A percentile compares a stretch with the other conserved stretches of the same genome.
phyloP scores from a whole-genome alignment of 768 basidiomycete genomes.

The Lactarius pseudohatsudake region DNA sequence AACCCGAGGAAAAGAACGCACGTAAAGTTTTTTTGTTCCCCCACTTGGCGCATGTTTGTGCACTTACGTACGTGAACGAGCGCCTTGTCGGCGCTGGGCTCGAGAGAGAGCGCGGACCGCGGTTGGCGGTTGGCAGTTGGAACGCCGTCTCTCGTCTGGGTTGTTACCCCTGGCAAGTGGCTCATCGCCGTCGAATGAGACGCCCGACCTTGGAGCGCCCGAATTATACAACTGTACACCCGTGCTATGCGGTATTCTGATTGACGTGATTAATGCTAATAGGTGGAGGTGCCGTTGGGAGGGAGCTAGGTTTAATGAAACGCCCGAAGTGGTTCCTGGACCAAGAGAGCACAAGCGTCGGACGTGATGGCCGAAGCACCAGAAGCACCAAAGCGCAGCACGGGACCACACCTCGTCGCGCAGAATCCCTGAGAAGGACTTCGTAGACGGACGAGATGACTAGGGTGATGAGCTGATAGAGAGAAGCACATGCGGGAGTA shows the following conservation, averaged over 20 bases:
- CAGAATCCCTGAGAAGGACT: slow-evolving; percentile 3
- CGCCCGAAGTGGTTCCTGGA: slow-evolving; percentile 6
- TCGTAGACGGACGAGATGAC: neutral
- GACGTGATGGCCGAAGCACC: slow-evolving; percentile 11
- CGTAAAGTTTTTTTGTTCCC: neutral
- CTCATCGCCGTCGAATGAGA: neutral
- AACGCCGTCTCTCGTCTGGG: neutral
- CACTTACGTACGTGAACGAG: neutral
- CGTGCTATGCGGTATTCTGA: neutral
- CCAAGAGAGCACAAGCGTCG: slow-evolving; percentile 9
- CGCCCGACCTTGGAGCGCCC: neutral
- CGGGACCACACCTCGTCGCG: neutral
- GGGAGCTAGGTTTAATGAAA: slow-evolving; percentile 3
- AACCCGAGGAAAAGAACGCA: neutral
- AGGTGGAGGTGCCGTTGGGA: neutral
- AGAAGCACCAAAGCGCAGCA: neutral
- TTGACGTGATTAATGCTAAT: slow-evolving; percentile 2
- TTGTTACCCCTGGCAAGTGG: neutral
- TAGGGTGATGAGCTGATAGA: slow-evolving; percentile 16
- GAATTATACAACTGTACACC: neutral
- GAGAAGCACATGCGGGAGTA: slow-evolving; percentile 12
- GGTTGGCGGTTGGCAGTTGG: neutral
- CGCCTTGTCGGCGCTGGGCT: neutral
- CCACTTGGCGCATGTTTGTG: neutral
- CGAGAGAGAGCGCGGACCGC: neutral